phyloP scores from a whole-genome alignment of 2,329 filamentous ascomycete genomes.

The Calonectria leucothoes region DNA sequence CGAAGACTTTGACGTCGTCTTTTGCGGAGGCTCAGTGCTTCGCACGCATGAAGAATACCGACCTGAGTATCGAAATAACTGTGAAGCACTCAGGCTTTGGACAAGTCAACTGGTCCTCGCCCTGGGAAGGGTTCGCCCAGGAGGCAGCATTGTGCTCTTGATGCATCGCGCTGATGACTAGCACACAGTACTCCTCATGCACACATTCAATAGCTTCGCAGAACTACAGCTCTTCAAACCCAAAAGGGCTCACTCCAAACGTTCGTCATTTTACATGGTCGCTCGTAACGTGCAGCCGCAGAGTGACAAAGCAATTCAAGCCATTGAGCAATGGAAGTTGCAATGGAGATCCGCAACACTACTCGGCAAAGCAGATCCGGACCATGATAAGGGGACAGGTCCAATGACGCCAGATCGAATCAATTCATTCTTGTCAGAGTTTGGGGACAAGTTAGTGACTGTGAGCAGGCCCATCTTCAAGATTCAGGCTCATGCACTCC shows the following conservation, averaged over 20 bases:
- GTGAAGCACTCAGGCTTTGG: neutral
- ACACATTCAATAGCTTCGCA: neutral
- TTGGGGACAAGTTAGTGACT: neutral
- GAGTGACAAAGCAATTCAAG: constrained; percentile 44
- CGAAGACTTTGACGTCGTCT: neutral
- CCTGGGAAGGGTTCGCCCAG: neutral
- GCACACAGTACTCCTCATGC: neutral
- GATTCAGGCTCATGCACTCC: neutral
- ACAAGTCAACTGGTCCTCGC: constrained; percentile 5
- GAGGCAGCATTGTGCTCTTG: neutral
- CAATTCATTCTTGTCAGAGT: neutral
- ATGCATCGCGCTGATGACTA: neutral
- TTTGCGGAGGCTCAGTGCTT: neutral
- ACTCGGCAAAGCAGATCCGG: neutral
- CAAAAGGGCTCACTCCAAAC: constrained; percentile 48
- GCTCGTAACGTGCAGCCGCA: constrained; percentile 53
- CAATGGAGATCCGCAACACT: constrained; percentile 55
- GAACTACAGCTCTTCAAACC: constrained; percentile 55
- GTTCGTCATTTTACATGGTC: constrained; percentile 64
- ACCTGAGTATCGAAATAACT: neutral
- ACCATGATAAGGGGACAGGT: neutral
- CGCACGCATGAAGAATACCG: neutral
- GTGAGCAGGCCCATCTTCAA: neutral
- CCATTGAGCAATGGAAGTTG: constrained; percentile 53
- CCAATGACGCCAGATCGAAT: neutral